Evolutionary conservation across 2,329 filamentous ascomycete species (phyloP), one percentile per base, ranked within the genome.

Genomic region (Xylariales sp.): DNA sequence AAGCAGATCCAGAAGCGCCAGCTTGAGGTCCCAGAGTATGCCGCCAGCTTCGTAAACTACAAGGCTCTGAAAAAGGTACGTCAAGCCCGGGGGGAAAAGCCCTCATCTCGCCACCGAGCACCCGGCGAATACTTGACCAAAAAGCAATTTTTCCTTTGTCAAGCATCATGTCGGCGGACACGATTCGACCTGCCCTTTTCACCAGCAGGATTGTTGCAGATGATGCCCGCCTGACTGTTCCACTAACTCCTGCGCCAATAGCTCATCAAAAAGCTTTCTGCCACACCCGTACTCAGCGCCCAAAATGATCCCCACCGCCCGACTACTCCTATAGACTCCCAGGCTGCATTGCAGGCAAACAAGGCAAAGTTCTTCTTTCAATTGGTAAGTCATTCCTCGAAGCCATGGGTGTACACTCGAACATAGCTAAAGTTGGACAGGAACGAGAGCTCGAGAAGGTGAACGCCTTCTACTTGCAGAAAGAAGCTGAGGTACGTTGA

Each of bases 1-100:
- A 98, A 98, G 74, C 88, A 96, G 63, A 95, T 98, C 52, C 93
- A 97, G 73, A 95, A 95, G 74, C 85, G 90, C 62, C 93, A 98
- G 76, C 87, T 98, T 57, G 93, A 98, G 64, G 90, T 98, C 43
- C 93, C 93, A 43, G 93, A 98, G 77, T 98, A 98, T 83, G 91
- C 93, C 45, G 89, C 91, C 48, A 96, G 90, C 67, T 98, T 98
- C 61, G 90, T 97, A 54, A 96, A 98, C 68, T 98, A 98, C 74
- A 98, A 98, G 70, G 90, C 89, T 43, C 74, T 98, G 53, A 98
- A 98, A 68, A 97, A 97, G 88, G 93, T 95, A 60, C 46, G 66
- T 60, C 37, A 19, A 13, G 23, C 33, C 16, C 25, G 10, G 19
- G n/a, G n/a, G n/a, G n/a, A n/a, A n/a, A n/a, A n/a, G n/a, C n/a